Conservation (phyloP, 2,329 filamentous ascomycete species). For the Verticillium zaregamsianum region DNA sequence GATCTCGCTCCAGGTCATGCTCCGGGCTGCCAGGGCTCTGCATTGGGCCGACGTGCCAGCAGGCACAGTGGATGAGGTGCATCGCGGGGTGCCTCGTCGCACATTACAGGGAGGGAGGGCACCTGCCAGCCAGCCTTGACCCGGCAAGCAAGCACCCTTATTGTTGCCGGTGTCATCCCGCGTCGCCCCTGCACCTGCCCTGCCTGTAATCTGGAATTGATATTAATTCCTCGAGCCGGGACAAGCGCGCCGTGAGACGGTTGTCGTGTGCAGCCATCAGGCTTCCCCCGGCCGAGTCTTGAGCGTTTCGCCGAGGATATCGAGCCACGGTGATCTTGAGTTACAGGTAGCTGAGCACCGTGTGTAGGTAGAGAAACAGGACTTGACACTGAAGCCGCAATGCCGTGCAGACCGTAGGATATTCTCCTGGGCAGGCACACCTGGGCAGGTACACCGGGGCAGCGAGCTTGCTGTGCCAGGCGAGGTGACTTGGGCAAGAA, state of each 20-base stretch:
- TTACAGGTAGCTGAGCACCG: too few relatives aligned
- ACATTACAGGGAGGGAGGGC: not conserved
- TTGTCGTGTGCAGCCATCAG: not conserved
- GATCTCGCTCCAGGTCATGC: not conserved
- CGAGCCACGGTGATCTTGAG: not conserved
- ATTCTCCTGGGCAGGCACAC: too few relatives aligned
- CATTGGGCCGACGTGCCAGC: not conserved
- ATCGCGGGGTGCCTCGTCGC: not conserved
- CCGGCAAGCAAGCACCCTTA: not conserved
- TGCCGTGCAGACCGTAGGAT: too few relatives aligned
- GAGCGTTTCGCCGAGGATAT: not conserved
- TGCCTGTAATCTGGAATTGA: not conserved
- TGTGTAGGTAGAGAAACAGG: too few relatives aligned
- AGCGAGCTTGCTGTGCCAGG: not conserved
- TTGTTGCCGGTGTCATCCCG: not conserved
- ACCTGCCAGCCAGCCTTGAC: not conserved
- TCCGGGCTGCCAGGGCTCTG: not conserved
- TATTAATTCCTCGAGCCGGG: not conserved
- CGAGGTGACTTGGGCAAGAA: not conserved
- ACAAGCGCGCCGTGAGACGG: not conserved
- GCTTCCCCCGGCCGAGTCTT: not conserved
- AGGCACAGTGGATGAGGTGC: not conserved
- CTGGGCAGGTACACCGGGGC: too few relatives aligned
- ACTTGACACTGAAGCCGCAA: too few relatives aligned
- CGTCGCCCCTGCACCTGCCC: not conserved